Evolutionary conservation across 495 filamentous ascomycete species (phyloP).

Genomic region (Halenospora varia): DNA sequence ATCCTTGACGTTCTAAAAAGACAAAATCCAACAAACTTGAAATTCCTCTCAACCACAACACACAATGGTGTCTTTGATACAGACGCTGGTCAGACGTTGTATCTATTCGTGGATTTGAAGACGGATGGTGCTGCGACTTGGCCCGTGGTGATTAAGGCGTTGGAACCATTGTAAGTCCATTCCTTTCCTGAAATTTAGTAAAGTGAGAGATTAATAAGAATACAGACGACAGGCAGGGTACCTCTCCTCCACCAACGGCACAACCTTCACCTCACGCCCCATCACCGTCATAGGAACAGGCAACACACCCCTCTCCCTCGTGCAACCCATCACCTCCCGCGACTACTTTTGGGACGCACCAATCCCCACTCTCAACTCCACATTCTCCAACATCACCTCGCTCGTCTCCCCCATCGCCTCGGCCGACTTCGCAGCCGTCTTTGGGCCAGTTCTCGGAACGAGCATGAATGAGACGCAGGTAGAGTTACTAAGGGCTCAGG

Average conservation of each 20-base stretch:
- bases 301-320: slow-evolving; percentile 61
- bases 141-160: slow-evolving; percentile 53
- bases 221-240: slow-evolving; percentile 30
- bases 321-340: slow-evolving; percentile 44
- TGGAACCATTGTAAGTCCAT: slow-evolving; percentile 54
- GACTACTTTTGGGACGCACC: slow-evolving; percentile 64
- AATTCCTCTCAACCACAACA: slow-evolving; percentile 31
- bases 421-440: slow-evolving; percentile 35
- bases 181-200: background rate
- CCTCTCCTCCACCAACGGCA: slow-evolving; percentile 38
- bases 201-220: background rate
- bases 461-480: slow-evolving; percentile 28
- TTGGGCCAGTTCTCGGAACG: slow-evolving; percentile 31
- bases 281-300: slow-evolving; percentile 79
- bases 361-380: slow-evolving; percentile 40
- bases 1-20: slow-evolving; percentile 50
- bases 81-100: slow-evolving; percentile 46
- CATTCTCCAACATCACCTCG: slow-evolving; percentile 40
- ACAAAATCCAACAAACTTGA: slow-evolving; percentile 39
- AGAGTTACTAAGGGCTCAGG: slow-evolving; percentile 29
- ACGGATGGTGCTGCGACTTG: slow-evolving; percentile 43
- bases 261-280: slow-evolving; percentile 39
- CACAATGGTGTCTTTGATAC: slow-evolving; percentile 58
- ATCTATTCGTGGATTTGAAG: slow-evolving; percentile 70
- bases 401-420: slow-evolving; percentile 50